A percentile compares a stretch with the other conserved stretches of the same genome.
phyloP scores from a whole-genome alignment of 257 asterid genomes.

The Haberlea rhodopensis region DNA sequence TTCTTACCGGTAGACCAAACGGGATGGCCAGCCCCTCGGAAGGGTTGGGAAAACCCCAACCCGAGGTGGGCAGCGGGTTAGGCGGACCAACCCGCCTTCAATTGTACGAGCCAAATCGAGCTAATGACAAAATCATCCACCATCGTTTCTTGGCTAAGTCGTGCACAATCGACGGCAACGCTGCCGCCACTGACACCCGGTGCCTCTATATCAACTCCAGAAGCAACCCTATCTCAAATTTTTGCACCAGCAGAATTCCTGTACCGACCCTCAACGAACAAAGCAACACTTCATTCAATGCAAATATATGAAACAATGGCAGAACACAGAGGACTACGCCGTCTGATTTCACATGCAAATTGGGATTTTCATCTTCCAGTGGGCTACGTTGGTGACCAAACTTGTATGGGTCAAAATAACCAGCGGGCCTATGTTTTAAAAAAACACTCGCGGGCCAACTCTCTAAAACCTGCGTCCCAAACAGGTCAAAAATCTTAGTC shows the following conservation, averaged over 20 bases:
- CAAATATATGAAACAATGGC: constrained; percentile 70
- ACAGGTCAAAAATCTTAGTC: too few relatives aligned
- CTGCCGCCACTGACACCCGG: constrained; percentile 71
- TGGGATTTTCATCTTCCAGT: constrained; percentile 80
- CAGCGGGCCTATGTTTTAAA: too few relatives aligned
- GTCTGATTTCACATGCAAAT: constrained; percentile 43
- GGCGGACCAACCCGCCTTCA: too few relatives aligned
- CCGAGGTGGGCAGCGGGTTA: too few relatives aligned
- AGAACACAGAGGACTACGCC: constrained; percentile 71
- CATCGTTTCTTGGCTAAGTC: constrained; percentile 73
- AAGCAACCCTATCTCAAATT: constrained; percentile 61
- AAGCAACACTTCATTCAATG: constrained; percentile 57
- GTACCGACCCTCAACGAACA: constrained; percentile 72
- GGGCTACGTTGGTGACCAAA: constrained; percentile 71
- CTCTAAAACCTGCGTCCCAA: too few relatives aligned
- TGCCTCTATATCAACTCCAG: constrained; percentile 62
- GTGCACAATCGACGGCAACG: constrained; percentile 76
- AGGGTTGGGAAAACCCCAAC: too few relatives aligned
- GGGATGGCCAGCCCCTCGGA: too few relatives aligned
- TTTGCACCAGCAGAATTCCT: constrained; percentile 58
- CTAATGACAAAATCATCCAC: constrained; percentile 64
- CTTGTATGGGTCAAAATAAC: constrained; percentile 74
- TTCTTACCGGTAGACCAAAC: too few relatives aligned
- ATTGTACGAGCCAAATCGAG: constrained; percentile 62
- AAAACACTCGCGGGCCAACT: too few relatives aligned